These are phyloP conservation scores for Cryptococcus hybrid DNA, from an alignment of 1,284 basidiomycete genomes.

Conservation along the genomic window DNA sequence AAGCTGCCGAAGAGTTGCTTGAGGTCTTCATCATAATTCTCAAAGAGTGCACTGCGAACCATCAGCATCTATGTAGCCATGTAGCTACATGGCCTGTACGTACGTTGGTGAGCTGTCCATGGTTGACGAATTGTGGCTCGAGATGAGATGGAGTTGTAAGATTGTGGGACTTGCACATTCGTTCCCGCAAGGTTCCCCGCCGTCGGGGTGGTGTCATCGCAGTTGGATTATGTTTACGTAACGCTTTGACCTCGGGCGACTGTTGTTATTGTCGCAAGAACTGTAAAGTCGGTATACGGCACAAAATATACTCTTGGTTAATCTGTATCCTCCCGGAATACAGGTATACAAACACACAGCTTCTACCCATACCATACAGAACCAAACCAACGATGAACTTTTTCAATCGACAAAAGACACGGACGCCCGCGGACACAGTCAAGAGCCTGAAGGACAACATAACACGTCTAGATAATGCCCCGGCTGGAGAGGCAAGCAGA, in stretches of 20 bases:
- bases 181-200: neutral
- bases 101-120: constrained; percentile 52
- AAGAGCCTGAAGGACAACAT: constrained; percentile 74
- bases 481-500: constrained; percentile 68
- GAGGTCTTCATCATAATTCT: constrained; percentile 52
- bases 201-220: too few relatives aligned
- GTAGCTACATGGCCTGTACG: constrained; percentile 6
- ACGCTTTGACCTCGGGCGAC: neutral
- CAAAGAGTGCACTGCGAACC: constrained; percentile 45
- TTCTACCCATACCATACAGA: neutral
- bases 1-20: constrained; percentile 44
- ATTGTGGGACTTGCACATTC: neutral
- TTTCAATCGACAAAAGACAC: constrained; percentile 78
- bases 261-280: too few relatives aligned
- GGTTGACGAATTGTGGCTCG: constrained; percentile 2
- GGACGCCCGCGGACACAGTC: constrained; percentile 81
- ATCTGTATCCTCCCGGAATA: neutral
- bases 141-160: neutral
- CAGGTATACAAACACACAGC: neutral
- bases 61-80: neutral
- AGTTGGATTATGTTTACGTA: neutral
- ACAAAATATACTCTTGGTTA: neutral
- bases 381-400: constrained; percentile 70
- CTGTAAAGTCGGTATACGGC: neutral
- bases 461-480: constrained; percentile 64